Evolutionary conservation across 2,329 filamentous ascomycete genomes (phyloP).

Genomic region (Diaporthe vaccinii): DNA sequence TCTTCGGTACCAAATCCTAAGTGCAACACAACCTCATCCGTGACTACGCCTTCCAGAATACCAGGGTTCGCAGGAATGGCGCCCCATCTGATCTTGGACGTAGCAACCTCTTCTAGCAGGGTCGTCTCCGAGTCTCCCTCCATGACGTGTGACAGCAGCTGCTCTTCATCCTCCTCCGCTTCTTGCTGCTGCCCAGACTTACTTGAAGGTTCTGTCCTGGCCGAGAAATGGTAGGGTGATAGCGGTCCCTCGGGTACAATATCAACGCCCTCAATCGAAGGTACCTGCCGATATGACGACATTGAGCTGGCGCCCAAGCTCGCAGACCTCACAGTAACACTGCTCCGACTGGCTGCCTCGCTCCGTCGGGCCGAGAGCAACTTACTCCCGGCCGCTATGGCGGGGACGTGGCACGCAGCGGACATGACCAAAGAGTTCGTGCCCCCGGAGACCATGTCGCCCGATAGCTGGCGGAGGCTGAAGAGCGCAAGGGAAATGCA

Average conservation of each 20-base stretch:
- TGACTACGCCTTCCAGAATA: neutral
- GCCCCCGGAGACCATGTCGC: slow-evolving; percentile 12
- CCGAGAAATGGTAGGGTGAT: neutral
- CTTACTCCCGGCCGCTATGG: neutral
- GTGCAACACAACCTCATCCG: neutral
- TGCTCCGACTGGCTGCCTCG: neutral
- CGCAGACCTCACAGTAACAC: too few species aligned
- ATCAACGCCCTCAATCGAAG: neutral
- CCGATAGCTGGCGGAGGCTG: neutral
- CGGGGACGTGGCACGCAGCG: slow-evolving; percentile 22
- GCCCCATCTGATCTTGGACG: slow-evolving; percentile 10
- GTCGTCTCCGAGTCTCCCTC: neutral
- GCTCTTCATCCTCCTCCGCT: neutral
- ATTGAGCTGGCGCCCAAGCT: neutral
- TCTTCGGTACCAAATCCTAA: neutral
- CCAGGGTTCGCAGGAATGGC: neutral
- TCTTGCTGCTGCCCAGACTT: neutral
- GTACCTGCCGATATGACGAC: neutral
- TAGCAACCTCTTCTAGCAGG: neutral
- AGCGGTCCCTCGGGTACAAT: neutral
- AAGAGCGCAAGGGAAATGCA: neutral
- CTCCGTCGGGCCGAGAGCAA: neutral
- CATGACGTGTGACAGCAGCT: neutral
- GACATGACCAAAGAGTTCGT: neutral
- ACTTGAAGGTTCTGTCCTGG: neutral